Percentiles rank a stretch among this genome's conserved stretches.
Conservation (phyloP, 371 early-diverging fungal genomes). For the Catenaria anguillulae region DNA sequence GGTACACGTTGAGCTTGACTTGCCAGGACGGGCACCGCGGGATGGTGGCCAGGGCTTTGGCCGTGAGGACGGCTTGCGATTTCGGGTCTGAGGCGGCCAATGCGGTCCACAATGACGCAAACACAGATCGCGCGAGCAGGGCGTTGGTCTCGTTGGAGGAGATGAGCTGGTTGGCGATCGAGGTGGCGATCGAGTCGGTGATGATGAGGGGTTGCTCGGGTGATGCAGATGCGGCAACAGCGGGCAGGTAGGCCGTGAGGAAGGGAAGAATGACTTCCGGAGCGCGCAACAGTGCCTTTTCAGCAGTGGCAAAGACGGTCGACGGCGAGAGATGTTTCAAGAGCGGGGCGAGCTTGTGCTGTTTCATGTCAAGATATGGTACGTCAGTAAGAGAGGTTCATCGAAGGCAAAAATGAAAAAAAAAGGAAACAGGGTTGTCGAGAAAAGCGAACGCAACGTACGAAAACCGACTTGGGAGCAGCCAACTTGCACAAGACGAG, state of each 20-base stretch:
- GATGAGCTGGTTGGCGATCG: not conserved
- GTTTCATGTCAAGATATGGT: no score
- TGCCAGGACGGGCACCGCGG: not conserved
- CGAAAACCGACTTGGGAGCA: no score
- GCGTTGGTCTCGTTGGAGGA: not conserved
- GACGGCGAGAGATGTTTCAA: not conserved
- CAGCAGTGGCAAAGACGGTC: not conserved
- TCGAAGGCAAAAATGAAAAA: not conserved
- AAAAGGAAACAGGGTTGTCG: not conserved
- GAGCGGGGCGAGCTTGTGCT: not conserved
- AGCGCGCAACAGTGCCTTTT: constrained; percentile 2
- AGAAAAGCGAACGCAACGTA: no score
- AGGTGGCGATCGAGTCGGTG: not conserved
- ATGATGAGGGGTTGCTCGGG: not conserved
- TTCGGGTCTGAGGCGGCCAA: no score
- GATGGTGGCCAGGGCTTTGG: not conserved
- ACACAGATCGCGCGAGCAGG: not conserved
- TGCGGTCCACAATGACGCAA: not conserved
- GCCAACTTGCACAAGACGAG: not conserved
- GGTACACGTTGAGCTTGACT: not conserved
- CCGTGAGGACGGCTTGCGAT: not conserved
- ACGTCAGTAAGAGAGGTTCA: no score
- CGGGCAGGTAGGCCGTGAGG: not conserved
- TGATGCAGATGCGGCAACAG: not conserved
- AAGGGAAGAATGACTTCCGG: constrained; percentile 11